Percentiles rank a stretch among this genome's conserved stretches.
phyloP scores from a whole-genome alignment of 257 asterid genomes.

The Nicotiana obtusifolia region DNA sequence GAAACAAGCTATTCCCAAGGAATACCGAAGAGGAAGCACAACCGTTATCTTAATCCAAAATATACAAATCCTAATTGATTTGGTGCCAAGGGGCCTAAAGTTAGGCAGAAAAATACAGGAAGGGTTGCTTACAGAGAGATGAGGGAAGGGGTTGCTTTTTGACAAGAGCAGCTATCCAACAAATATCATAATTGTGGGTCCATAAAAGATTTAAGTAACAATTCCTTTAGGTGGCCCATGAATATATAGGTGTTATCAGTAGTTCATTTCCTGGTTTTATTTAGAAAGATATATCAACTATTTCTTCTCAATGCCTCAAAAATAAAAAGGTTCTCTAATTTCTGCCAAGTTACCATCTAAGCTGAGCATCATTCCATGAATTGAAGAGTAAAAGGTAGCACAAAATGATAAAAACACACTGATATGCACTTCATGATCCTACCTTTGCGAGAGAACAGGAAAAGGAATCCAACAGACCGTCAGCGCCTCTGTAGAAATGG shows the following conservation, averaged over 20 bases:
- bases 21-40: neutral
- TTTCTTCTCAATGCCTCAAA: neutral
- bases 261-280: neutral
- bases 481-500: slow-evolving; percentile 70
- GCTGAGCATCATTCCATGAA: neutral
- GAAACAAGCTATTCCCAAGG: neutral
- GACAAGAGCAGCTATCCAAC: neutral
- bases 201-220: neutral
- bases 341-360: neutral
- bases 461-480: slow-evolving; percentile 58
- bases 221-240: neutral
- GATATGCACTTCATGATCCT: slow-evolving; percentile 4
- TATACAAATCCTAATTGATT: neutral
- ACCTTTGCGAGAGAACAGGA: slow-evolving; percentile 86
- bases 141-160: neutral
- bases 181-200: neutral
- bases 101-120: neutral
- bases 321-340: too few species aligned
- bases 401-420: neutral
- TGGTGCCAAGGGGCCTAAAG: neutral
- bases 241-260: neutral
- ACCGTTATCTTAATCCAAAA: neutral
- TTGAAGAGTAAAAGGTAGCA: neutral
- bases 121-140: too few species aligned
- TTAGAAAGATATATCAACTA: neutral